These are phyloP conservation scores for Elsinoe fawcettii DNA, from an alignment of 2,329 filamentous ascomycete genomes.

Conservation along the genomic window DNA sequence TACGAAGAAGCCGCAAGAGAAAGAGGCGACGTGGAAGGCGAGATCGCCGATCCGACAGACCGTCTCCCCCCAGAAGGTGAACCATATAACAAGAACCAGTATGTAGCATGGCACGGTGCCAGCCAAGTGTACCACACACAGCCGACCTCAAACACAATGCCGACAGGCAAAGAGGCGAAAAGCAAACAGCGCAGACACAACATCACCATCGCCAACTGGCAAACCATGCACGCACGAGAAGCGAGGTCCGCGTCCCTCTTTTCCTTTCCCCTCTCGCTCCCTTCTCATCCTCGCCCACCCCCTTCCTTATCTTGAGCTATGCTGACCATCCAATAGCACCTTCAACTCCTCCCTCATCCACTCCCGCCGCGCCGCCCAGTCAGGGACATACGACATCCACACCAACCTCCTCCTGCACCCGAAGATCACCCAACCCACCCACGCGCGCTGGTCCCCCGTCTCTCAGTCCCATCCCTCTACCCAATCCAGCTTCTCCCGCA, in stretches of 20 bases:
- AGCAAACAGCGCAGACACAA: slow-evolving; percentile 76
- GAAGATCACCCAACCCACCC: slow-evolving; percentile 79
- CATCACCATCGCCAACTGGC: slow-evolving; percentile 93
- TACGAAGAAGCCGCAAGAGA: slow-evolving; percentile 66
- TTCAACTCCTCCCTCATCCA: slow-evolving; percentile 73
- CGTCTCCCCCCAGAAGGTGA: slow-evolving; percentile 65
- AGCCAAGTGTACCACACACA: slow-evolving; percentile 85
- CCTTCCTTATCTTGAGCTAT: no score
- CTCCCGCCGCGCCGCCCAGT: slow-evolving; percentile 59
- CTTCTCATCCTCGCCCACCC: no score
- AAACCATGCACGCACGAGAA: slow-evolving; percentile 85
- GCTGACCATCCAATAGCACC: slow-evolving; percentile 47
- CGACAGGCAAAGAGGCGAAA: slow-evolving; percentile 60
- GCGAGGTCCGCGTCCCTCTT: slow-evolving; percentile 58
- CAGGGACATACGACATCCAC: slow-evolving; percentile 85
- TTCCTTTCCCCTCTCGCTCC: slow-evolving; percentile 15
- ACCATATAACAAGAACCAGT: slow-evolving; percentile 97
- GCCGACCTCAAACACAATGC: slow-evolving; percentile 65
- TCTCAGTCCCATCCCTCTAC: slow-evolving; percentile 30
- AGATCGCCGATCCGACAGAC: slow-evolving; percentile 86
- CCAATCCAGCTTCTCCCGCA: slow-evolving; percentile 33
- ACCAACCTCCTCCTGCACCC: slow-evolving; percentile 90
- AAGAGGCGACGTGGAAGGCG: slow-evolving; percentile 75
- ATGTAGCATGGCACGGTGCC: slow-evolving; percentile 96
- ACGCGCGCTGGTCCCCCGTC: slow-evolving; percentile 72